phyloP scores from a whole-genome alignment of 2,329 filamentous ascomycete species.

The Ophiostoma australiae region DNA sequence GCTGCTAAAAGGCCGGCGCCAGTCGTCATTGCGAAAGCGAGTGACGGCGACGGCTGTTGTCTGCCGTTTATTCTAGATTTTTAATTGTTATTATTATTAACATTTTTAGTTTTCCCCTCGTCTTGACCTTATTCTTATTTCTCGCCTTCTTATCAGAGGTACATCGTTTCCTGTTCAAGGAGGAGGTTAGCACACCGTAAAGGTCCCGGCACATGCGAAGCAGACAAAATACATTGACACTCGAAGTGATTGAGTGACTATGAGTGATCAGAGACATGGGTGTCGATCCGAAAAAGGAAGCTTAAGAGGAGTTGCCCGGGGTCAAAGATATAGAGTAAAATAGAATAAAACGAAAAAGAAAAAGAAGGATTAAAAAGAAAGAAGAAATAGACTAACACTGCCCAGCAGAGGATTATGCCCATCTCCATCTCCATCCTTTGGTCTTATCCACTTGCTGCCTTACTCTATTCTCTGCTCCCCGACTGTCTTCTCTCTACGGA shows the following conservation, averaged over 20 bases:
- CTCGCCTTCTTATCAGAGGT: background rate
- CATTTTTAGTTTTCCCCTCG: background rate
- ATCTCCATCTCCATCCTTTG: background rate
- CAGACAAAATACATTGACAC: background rate
- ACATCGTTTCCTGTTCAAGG: background rate
- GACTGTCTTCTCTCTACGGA: background rate
- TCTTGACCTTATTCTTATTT: background rate
- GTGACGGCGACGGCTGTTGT: background rate
- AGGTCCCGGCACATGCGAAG: background rate
- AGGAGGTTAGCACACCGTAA: background rate
- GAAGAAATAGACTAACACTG: background rate
- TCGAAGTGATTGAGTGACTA: background rate
- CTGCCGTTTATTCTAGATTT: background rate
- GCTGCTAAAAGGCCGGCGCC: background rate
- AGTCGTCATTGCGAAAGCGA: background rate
- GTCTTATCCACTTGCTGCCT: background rate
- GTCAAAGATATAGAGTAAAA: background rate
- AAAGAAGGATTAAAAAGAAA: background rate
- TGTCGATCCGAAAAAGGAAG: background rate
- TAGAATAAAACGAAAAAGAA: background rate
- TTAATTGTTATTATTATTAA: background rate
- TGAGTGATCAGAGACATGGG: background rate
- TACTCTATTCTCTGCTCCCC: background rate
- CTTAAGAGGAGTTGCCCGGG: background rate
- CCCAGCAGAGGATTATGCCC: slow-evolving; percentile 3